A percentile compares a stretch with the other conserved stretches of the same genome.
Evolutionary conservation across 1,139 yeast species (phyloP).

Genomic region (Saccharomycopsis phalli): DNA sequence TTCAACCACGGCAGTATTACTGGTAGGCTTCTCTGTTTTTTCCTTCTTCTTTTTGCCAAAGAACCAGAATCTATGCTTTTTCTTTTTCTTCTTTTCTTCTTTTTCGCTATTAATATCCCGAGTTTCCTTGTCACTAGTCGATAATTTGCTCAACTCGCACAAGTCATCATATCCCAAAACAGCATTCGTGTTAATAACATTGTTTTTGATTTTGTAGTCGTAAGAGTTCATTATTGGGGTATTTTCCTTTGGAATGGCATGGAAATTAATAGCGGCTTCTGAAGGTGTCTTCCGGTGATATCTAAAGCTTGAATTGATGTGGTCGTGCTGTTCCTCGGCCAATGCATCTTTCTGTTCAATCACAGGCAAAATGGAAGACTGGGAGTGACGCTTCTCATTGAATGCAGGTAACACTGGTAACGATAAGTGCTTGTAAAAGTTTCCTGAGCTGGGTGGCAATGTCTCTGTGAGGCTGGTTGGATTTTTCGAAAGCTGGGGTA

Average conservation of each 20-base stretch:
- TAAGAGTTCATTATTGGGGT: neutral
- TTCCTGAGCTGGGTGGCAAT: too few species aligned
- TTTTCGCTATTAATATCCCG: neutral
- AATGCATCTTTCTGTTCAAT: too few species aligned
- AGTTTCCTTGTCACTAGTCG: neutral
- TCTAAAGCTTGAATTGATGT: conserved; percentile 5
- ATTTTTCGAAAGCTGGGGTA: neutral
- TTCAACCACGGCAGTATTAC: neutral
- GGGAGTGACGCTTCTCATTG: too few species aligned
- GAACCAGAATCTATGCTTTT: conserved; percentile 15
- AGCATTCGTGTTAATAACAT: conserved; percentile 11
- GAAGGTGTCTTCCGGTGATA: conserved; percentile 6
- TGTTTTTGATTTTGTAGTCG: conserved; percentile 8
- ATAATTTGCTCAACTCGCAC: conserved; percentile 6
- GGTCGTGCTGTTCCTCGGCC: too few species aligned
- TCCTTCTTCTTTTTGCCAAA: conserved; percentile 13
- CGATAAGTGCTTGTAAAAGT: too few species aligned
- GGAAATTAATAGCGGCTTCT: conserved; percentile 3
- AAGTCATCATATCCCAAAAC: conserved; percentile 7
- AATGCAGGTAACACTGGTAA: too few species aligned
- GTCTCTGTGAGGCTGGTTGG: neutral
- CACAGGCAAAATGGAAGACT: too few species aligned
- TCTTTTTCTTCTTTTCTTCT: conserved; percentile 1
- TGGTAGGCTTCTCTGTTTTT: neutral
- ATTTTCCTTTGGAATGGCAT: neutral